Evolutionary conservation across 2,329 filamentous ascomycete genomes (phyloP).

Genomic region (Sarocladiaceae sp.): DNA sequence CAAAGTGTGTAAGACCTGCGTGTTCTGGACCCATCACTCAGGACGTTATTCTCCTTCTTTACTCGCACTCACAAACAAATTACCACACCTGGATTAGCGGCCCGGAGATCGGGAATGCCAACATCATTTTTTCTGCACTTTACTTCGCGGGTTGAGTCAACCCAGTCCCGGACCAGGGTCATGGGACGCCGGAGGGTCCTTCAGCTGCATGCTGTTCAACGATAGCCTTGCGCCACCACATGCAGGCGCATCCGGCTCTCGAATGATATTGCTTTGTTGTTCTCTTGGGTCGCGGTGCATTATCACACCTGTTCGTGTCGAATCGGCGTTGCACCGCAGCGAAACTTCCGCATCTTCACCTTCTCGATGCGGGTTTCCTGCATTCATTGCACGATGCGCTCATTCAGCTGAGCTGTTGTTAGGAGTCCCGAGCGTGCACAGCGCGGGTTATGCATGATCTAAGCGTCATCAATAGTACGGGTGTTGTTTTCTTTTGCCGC

Average conservation of each 20-base stretch:
- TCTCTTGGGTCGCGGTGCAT: background rate
- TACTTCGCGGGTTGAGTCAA: background rate
- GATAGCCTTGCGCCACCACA: slow-evolving; percentile 4
- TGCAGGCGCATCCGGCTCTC: background rate
- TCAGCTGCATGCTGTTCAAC: slow-evolving; percentile 4
- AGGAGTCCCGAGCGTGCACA: background rate
- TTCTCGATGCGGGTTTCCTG: background rate
- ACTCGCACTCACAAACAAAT: background rate
- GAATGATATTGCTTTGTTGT: background rate
- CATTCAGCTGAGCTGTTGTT: background rate
- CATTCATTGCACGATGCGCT: background rate
- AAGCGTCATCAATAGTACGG: background rate
- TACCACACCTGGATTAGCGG: background rate
- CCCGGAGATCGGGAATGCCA: background rate
- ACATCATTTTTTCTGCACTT: background rate
- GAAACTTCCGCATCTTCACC: background rate
- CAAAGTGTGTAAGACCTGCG: background rate
- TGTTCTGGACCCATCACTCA: background rate
- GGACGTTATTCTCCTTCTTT: background rate
- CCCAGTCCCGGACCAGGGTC: background rate
- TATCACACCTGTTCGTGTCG: background rate
- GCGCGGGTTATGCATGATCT: background rate
- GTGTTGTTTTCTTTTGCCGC: background rate
- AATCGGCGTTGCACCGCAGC: background rate
- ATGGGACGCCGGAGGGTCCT: background rate